Conservation (phyloP, 495 filamentous ascomycete genomes). For the Glonium stellatum region DNA sequence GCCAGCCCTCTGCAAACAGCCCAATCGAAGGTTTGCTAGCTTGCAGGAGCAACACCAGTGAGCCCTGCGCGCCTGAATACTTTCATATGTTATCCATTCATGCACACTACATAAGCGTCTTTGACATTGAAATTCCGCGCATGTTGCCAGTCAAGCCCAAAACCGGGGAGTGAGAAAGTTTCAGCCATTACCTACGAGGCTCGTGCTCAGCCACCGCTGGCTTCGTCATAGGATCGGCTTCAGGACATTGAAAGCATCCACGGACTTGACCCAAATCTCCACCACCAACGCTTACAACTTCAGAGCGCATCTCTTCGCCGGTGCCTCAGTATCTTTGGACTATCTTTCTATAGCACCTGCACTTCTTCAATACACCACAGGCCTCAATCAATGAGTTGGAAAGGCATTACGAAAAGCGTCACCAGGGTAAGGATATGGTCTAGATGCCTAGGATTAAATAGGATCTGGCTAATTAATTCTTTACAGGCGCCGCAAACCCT, state of each 20-base stretch:
- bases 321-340: neutral
- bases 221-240: slow-evolving; percentile 28
- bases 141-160: no score
- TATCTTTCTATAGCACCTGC: neutral
- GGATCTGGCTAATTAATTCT: slow-evolving; percentile 14
- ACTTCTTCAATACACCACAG: slow-evolving; percentile 1
- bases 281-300: neutral
- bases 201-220: slow-evolving; percentile 21
- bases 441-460: neutral
- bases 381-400: slow-evolving; percentile 73
- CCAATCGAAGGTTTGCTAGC: neutral
- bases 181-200: neutral
- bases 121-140: neutral
- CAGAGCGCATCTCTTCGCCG: neutral
- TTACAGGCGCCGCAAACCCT: slow-evolving; percentile 79
- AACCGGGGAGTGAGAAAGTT: neutral
- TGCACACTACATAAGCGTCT: neutral
- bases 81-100: neutral
- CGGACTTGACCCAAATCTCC: neutral
- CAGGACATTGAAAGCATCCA: slow-evolving; percentile 10
- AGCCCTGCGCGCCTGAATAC: neutral
- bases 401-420: slow-evolving; percentile 87
- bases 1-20: slow-evolving; percentile 16
- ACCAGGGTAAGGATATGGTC: slow-evolving; percentile 52
- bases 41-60: neutral